Evolutionary conservation across 441 rosid species (phyloP).

Genomic region (Arabidopsis hybrid): DNA sequence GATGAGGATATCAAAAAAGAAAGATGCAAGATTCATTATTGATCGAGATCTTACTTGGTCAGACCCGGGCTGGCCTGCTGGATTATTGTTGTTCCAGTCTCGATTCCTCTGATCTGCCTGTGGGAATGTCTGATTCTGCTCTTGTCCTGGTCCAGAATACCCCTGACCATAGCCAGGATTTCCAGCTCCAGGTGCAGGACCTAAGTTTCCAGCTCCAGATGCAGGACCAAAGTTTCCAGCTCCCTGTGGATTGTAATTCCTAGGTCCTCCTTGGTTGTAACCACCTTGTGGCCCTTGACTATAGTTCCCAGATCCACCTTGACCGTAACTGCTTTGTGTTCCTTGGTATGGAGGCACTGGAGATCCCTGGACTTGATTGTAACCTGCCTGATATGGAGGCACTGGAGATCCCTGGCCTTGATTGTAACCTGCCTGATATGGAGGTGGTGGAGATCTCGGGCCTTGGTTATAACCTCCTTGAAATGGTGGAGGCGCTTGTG

Average conservation of each 20-base stretch:
- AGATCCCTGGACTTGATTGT: too few relatives aligned
- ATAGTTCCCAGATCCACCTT: slow-evolving; percentile 36
- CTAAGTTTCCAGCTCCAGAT: not conserved
- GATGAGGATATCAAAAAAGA: not conserved
- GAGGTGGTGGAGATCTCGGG: slow-evolving; percentile 36
- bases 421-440: slow-evolving; percentile 45
- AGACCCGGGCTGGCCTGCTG: slow-evolving; percentile 51
- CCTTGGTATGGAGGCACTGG: slow-evolving; percentile 35
- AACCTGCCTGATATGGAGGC: slow-evolving; percentile 36
- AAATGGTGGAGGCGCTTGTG: slow-evolving; percentile 42
- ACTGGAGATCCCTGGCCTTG: slow-evolving; percentile 47
- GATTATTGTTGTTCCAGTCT: slow-evolving; percentile 50
- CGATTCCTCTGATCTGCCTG: slow-evolving; percentile 50
- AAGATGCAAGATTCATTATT: slow-evolving; percentile 12
- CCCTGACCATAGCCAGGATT: slow-evolving; percentile 52
- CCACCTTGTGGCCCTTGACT: slow-evolving; percentile 46
- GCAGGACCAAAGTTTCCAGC: slow-evolving; percentile 3
- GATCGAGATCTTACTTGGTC: slow-evolving; percentile 52
- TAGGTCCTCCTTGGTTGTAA: slow-evolving; percentile 46
- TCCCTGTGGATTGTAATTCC: slow-evolving; percentile 50
- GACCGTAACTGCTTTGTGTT: slow-evolving; percentile 31
- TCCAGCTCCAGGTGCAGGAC: slow-evolving; percentile 30
- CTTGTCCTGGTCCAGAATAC: slow-evolving; percentile 44
- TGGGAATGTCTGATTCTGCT: slow-evolving; percentile 48
- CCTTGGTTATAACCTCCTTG: slow-evolving; percentile 45